Conservation (phyloP, 306 rosid species). For the Erythrophleum fordii region DNA sequence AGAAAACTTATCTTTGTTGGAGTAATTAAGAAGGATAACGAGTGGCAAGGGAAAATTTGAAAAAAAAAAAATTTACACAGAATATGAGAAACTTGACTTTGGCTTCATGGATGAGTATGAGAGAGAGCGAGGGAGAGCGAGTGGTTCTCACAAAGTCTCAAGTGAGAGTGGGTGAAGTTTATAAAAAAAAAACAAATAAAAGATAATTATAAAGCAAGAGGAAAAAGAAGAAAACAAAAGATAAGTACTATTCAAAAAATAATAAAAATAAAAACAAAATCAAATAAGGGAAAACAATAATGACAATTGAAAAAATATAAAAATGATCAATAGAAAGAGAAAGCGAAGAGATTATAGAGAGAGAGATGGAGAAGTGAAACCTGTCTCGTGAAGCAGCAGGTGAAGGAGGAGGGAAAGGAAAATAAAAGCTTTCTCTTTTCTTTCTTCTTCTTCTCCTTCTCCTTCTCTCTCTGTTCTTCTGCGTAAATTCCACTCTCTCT, state of each 20-base stretch:
- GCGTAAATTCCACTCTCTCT: slow-evolving; percentile 29
- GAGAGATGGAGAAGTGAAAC: slow-evolving; percentile 28
- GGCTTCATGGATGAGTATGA: neutral
- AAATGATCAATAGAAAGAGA: neutral
- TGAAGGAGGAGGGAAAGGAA: slow-evolving; percentile 7
- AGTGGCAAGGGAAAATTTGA: neutral
- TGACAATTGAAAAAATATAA: slow-evolving; percentile 25
- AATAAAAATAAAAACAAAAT: neutral
- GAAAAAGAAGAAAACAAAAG: neutral
- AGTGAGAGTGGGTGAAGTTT: neutral
- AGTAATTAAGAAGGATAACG: slow-evolving; percentile 1
- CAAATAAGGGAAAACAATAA: neutral
- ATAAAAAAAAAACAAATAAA: neutral
- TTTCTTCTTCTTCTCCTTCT: neutral
- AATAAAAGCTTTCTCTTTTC: slow-evolving; percentile 14
- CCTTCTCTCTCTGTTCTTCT: neutral
- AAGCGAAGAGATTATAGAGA: neutral
- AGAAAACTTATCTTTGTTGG: no score
- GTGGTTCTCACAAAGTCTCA: slow-evolving; percentile 1
- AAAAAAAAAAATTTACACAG: neutral
- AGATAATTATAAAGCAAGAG: neutral
- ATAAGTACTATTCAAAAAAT: neutral
- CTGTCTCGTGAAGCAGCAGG: slow-evolving; percentile 28
- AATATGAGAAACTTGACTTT: slow-evolving; percentile 13
- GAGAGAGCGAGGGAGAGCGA: neutral